Conservation (phyloP, 176 grass and related monocot species). For the Aegilops sharonensis region DNA sequence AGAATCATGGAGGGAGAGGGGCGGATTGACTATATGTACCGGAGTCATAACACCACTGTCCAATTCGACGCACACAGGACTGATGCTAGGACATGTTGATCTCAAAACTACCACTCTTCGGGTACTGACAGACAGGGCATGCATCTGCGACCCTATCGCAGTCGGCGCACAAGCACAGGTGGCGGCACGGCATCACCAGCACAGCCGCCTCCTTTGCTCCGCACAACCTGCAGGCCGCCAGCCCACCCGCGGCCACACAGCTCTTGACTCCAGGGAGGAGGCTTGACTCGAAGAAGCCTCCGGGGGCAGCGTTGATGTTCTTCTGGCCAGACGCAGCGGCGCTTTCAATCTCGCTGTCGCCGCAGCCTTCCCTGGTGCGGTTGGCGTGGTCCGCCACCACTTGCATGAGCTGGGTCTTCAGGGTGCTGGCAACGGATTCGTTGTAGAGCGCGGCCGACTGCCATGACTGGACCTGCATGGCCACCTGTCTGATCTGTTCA, state of each 20-base stretch:
- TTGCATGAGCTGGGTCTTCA: slow-evolving; percentile 50
- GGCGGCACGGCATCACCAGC: slow-evolving; percentile 64
- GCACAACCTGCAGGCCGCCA: slow-evolving; percentile 38
- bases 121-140: slow-evolving; percentile 51
- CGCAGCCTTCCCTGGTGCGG: slow-evolving; percentile 44
- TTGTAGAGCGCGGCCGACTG: slow-evolving; percentile 42
- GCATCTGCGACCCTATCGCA: slow-evolving; percentile 36
- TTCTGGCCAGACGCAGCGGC: neutral
- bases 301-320: neutral
- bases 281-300: slow-evolving; percentile 28
- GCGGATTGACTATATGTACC: slow-evolving; percentile 23
- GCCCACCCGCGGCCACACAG: neutral
- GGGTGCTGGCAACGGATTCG: slow-evolving; percentile 31
- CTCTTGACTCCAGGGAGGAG: neutral
- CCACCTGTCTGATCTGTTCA: slow-evolving; percentile 47
- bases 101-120: slow-evolving; percentile 42
- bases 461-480: slow-evolving; percentile 55
- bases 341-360: slow-evolving; percentile 48
- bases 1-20: neutral
- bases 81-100: slow-evolving; percentile 49
- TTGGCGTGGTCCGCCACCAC: slow-evolving; percentile 36
- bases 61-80: neutral
- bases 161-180: slow-evolving; percentile 51
- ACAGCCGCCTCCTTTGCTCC: slow-evolving; percentile 21
- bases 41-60: neutral